phyloP scores from a whole-genome alignment of 352 stramenopile species.

The Phytopythium delawarense region DNA sequence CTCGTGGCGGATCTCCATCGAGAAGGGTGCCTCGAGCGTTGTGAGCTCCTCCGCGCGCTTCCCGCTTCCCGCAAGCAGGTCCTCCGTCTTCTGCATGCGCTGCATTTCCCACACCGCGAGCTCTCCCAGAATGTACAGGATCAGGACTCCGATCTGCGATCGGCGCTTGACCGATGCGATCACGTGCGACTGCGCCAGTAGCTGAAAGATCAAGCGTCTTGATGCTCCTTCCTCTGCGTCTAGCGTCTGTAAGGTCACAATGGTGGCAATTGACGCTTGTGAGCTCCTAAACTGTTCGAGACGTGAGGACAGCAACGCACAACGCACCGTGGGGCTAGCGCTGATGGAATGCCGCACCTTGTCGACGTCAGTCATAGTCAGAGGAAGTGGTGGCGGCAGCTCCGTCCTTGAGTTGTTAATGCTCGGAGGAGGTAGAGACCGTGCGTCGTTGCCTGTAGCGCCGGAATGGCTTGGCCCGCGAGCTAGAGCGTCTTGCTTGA shows the following conservation, averaged over 20 bases:
- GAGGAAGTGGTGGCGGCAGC: not conserved
- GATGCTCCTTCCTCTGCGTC: slow-evolving; percentile 5
- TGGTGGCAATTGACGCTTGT: not conserved
- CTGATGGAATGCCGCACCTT: not conserved
- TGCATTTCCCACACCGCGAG: slow-evolving; percentile 88
- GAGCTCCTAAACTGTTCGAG: not conserved
- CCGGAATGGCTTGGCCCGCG: not conserved
- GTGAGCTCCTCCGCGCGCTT: slow-evolving; percentile 69
- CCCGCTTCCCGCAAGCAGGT: slow-evolving; percentile 43
- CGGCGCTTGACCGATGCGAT: slow-evolving; percentile 48
- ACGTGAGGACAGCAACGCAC: not conserved
- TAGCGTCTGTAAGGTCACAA: slow-evolving; percentile 10
- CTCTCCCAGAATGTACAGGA: slow-evolving; percentile 72
- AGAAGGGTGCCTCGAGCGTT: slow-evolving; percentile 78
- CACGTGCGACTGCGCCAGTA: slow-evolving; percentile 21
- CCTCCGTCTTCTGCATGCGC: slow-evolving; percentile 83
- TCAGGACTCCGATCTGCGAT: slow-evolving; percentile 74
- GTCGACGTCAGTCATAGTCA: slow-evolving; percentile 1
- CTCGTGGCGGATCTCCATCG: slow-evolving; percentile 72
- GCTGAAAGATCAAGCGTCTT: slow-evolving; percentile 10
- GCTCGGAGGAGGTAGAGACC: not conserved
- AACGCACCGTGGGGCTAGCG: not conserved
- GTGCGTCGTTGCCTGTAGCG: not conserved
- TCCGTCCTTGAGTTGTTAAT: not conserved
- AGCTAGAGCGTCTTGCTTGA: not conserved